Conservation (phyloP, 2,329 filamentous ascomycete genomes). For the Hymenoscyphus scutula region DNA sequence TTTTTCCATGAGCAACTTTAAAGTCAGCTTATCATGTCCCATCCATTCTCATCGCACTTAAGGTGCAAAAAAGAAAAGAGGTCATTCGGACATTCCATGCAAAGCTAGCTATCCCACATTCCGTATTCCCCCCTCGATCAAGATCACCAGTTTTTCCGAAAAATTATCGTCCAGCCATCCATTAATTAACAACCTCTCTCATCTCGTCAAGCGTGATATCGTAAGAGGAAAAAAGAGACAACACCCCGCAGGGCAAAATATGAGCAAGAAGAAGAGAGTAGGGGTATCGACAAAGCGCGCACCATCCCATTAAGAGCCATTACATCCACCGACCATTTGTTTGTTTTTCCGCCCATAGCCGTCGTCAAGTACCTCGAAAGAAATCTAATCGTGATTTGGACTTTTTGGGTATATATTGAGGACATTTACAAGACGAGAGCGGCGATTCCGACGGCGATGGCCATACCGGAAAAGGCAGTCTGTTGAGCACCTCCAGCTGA, state of each 20-base stretch:
- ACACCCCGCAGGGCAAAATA: slow-evolving; percentile 24
- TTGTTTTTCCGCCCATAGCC: slow-evolving; percentile 14
- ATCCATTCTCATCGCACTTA: background rate
- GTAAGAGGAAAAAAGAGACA: slow-evolving; percentile 17
- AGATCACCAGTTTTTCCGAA: too few relatives aligned
- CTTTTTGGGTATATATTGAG: slow-evolving; percentile 3
- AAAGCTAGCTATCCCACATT: background rate
- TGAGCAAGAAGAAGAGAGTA: slow-evolving; percentile 29
- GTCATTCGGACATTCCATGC: background rate
- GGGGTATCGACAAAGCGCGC: slow-evolving; percentile 28
- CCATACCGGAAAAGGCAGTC: slow-evolving; percentile 31
- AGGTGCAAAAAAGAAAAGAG: background rate
- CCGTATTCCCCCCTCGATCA: background rate
- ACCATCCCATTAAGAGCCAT: slow-evolving; percentile 12
- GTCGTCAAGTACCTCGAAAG: slow-evolving; percentile 17
- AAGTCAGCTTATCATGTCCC: slow-evolving; percentile 3
- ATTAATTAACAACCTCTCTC: slow-evolving; percentile 8
- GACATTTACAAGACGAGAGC: slow-evolving; percentile 34
- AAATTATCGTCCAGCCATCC: background rate
- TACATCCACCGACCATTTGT: slow-evolving; percentile 12
- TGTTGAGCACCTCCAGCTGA: slow-evolving; percentile 26
- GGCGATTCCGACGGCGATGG: slow-evolving; percentile 33
- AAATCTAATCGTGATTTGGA: slow-evolving; percentile 20
- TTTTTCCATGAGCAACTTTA: slow-evolving; percentile 5
- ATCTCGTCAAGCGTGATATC: slow-evolving; percentile 22